A percentile compares a stretch with the other conserved stretches of the same genome.
Conservation (phyloP, 2,329 filamentous ascomycete genomes). For the Davidsoniella neocaledoniae region DNA sequence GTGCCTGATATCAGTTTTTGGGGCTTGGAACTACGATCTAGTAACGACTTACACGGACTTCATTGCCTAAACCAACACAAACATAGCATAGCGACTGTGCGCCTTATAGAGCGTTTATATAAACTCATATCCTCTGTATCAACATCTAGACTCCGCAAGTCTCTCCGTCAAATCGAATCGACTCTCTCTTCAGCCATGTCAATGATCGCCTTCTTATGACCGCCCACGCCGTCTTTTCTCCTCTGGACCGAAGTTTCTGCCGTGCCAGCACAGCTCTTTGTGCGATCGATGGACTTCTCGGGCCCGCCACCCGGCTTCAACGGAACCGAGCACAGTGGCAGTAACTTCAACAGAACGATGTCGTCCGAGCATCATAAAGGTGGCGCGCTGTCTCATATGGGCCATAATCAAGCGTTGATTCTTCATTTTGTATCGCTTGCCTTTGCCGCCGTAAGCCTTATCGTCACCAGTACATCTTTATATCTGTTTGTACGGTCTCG, state of each 20-base stretch:
- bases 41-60: no score
- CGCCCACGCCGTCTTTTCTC: background rate
- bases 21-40: no score
- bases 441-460: constrained; percentile 35
- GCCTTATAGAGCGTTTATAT: no score
- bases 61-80: no score
- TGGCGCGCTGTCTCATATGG: background rate
- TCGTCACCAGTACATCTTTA: constrained; percentile 37
- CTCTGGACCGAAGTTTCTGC: background rate
- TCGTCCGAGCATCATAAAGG: background rate
- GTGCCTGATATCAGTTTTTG: no score
- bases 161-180: no score
- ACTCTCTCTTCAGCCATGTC: background rate
- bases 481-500: constrained; percentile 63
- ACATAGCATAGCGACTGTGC: no score
- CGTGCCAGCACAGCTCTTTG: background rate
- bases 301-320: background rate
- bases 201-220: background rate
- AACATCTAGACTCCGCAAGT: no score
- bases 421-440: constrained; percentile 22
- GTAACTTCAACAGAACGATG: background rate
- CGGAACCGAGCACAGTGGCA: background rate
- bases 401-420: constrained; percentile 13
- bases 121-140: no score
- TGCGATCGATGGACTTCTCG: background rate